Conservation (phyloP, 2,329 filamentous ascomycete species). For the Escovopsis sp. region DNA sequence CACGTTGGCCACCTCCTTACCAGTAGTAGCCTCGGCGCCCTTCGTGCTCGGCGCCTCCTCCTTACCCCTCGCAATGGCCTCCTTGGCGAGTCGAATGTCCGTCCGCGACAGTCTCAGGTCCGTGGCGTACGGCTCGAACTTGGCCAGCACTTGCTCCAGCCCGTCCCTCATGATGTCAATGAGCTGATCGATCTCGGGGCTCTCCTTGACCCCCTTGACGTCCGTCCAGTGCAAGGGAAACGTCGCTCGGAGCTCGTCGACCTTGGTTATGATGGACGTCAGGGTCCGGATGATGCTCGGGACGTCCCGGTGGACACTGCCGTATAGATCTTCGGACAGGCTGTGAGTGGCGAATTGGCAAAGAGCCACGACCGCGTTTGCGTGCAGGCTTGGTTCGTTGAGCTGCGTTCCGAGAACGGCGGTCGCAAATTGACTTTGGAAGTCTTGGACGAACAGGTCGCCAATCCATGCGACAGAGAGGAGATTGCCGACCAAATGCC, state of each 20-base stretch:
- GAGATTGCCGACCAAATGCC: slow-evolving; percentile 30
- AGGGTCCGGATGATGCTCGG: slow-evolving; percentile 59
- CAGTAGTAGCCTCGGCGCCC: slow-evolving; percentile 16
- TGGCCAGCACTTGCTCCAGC: slow-evolving; percentile 48
- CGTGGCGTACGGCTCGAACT: slow-evolving; percentile 60
- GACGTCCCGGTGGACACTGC: slow-evolving; percentile 74
- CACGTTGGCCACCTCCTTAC: slow-evolving; percentile 12
- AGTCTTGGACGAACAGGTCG: slow-evolving; percentile 54
- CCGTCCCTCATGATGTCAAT: slow-evolving; percentile 48
- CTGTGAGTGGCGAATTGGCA: slow-evolving; percentile 57
- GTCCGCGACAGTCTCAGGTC: slow-evolving; percentile 54
- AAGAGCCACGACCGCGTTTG: slow-evolving; percentile 58
- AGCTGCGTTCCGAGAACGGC: slow-evolving; percentile 62
- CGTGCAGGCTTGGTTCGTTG: slow-evolving; percentile 51
- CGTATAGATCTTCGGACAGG: slow-evolving; percentile 67
- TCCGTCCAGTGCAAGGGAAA: slow-evolving; percentile 69
- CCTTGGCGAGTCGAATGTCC: slow-evolving; percentile 61
- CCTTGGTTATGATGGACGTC: slow-evolving; percentile 49
- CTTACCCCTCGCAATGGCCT: slow-evolving; percentile 33
- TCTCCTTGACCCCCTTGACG: slow-evolving; percentile 38
- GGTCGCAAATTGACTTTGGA: slow-evolving; percentile 47
- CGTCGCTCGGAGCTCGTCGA: slow-evolving; percentile 50
- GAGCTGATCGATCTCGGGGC: slow-evolving; percentile 57
- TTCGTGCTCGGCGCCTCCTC: slow-evolving; percentile 8
- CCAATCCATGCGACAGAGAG: slow-evolving; percentile 42